Evolutionary conservation across 805 yeast genomes (phyloP), one percentile per base, ranked within the genome.

Genomic region (Kazachstania psychrophila): DNA sequence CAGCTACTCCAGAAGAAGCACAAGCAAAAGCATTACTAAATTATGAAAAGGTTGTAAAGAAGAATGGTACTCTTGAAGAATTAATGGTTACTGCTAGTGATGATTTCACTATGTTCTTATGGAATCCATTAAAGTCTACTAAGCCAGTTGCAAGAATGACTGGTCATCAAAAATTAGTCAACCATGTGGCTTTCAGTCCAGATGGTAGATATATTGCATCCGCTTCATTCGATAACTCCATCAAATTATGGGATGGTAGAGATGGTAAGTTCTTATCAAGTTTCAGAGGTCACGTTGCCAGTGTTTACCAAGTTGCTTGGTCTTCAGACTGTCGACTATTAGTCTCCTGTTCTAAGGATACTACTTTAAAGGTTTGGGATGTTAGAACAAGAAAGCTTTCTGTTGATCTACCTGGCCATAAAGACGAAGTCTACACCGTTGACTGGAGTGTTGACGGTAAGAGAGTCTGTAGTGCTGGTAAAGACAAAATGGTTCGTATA

Each of bases 241-340:
- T 92, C 47, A 92, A 92, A 61, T 64, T 92, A 38, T 92, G 98
- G 98, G 96, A 89, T 56, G 97, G 96, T 11, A 64, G 83, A 46
- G 81, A 82, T 41, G 98, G 98, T 26, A 82, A 81, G 41, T 92
- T 88, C 46, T 61, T 92, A 20, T 75, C 94, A 5, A 86, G 97
- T 0, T 76, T 92, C 52, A 69, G 98, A 46, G 98, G 98, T 2
- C 98, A 92, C 58, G 98, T 92, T 40, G 96, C 96, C 0, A 86
- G 97, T 3, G 98, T 92, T 0, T 92, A 92, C 59, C 96, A 89
- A 62, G 86, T 95, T 4, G 85, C 97, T 0, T 92, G 98, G 98
- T 86, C 96, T 3, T 79, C 95, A 1, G 98, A 92, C 54, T 83
- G 89, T 59, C 69, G 98, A 48, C 65, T 89, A 25, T 65, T 92